Evolutionary conservation across 805 yeast genomes (phyloP), one percentile per base, ranked within the genome.

Genomic region (Trichomonascus vanleenenianus): DNA sequence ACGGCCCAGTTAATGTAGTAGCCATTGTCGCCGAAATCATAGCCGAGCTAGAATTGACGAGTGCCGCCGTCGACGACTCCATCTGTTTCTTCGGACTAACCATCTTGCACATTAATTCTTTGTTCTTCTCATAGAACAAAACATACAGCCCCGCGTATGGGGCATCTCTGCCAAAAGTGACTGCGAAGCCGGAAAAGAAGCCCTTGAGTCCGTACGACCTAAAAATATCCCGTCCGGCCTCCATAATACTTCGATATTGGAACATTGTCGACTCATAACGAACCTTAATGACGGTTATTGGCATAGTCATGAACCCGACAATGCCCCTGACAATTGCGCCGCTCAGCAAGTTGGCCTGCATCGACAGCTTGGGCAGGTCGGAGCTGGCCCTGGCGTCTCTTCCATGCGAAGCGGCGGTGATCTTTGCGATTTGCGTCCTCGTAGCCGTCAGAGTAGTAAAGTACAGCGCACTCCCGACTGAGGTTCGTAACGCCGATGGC

Each of bases 101-200:
- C 36, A 43, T 9, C 27, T 33, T 52, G 3, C 91, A 87, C 6
- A 81, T 47, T 3, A 71, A 36, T 8, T 69, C 71, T 58, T 88
- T 88, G 44, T 80, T 71, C 47, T 80, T 73, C 59, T 91, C 97
- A 63, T 91, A 91, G 51, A 88, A 75, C 32, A 88, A 65, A 25
- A 93, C 87, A 57, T 93, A 91, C 3, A 93, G 59, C 0, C 98
- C 98, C 5, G 98, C 97, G 62, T 93, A 85, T 0, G 98, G 98
- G 19, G 96, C 94, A 65, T 93, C 98, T 51, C 98, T 67, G 10
- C 85, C 74, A 50, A 83, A 74, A 0, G 98, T 93, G 2, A 94
- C 95, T 1, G 84, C 79, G 56, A 83, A 84, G 0, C 98, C 98
- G 49, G 78, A 74, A 62, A 88, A 88, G 59, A 91, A 88, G 12